These are phyloP conservation scores for Chaetoscypha palmicola DNA, from an alignment of 2,329 filamentous ascomycete genomes.

Conservation along the genomic window DNA sequence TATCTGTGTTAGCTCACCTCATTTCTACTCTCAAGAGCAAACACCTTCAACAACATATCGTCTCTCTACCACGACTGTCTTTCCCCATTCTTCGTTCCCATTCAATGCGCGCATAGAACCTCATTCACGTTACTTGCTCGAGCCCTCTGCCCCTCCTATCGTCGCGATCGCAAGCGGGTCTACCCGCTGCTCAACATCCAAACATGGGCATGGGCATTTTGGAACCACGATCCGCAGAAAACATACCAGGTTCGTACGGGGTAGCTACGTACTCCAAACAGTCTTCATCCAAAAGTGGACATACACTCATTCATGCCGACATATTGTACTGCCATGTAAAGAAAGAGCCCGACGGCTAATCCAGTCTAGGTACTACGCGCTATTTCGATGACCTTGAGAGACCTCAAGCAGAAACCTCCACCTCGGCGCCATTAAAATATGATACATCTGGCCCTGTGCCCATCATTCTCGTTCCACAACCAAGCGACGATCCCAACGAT, in stretches of 20 bases:
- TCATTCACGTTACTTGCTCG: too few relatives aligned
- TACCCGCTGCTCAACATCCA: neutral
- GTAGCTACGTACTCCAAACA: too few relatives aligned
- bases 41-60: too few relatives aligned
- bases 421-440: slow-evolving; percentile 56
- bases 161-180: neutral
- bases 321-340: neutral
- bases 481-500: slow-evolving; percentile 85
- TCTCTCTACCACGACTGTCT: too few relatives aligned
- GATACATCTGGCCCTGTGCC: slow-evolving; percentile 58
- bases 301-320: too few relatives aligned
- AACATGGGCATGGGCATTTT: slow-evolving; percentile 66
- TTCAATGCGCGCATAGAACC: too few relatives aligned
- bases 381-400: slow-evolving; percentile 55
- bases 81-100: too few relatives aligned
- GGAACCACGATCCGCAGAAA: slow-evolving; percentile 45
- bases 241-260: slow-evolving; percentile 61
- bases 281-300: too few relatives aligned
- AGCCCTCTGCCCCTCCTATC: too few relatives aligned
- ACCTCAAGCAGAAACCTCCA: slow-evolving; percentile 36
- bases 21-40: too few relatives aligned
- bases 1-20: too few relatives aligned
- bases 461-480: slow-evolving; percentile 83
- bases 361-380: slow-evolving; percentile 49
- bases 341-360: neutral